These are phyloP conservation scores for Anthracocystis walkeri DNA, from an alignment of 1,284 basidiomycete genomes.

Conservation along the genomic window DNA sequence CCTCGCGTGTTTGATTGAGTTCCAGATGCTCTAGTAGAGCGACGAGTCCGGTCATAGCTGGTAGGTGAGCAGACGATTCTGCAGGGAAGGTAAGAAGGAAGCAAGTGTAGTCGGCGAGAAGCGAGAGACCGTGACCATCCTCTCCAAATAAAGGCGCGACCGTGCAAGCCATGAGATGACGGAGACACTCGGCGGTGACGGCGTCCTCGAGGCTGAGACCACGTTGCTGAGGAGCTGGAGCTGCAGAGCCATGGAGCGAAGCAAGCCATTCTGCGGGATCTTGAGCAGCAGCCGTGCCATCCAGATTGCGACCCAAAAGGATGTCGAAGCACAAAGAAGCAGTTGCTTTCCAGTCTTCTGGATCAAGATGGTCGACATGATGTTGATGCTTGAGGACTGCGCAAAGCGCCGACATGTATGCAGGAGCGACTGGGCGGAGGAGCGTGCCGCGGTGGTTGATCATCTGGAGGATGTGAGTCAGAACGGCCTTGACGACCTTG, in stretches of 20 bases:
- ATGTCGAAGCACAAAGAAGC: constrained; percentile 77
- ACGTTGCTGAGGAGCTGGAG: background rate
- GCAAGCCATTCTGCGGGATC: constrained; percentile 22
- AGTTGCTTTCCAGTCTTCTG: constrained; percentile 77
- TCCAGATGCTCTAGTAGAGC: constrained; percentile 46
- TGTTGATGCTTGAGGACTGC: constrained; percentile 77
- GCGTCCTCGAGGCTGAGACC: constrained; percentile 53
- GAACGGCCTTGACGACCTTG: constrained; percentile 74
- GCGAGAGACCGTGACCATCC: constrained; percentile 24
- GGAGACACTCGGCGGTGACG: constrained; percentile 46
- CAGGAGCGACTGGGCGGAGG: constrained; percentile 77
- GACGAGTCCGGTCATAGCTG: constrained; percentile 50
- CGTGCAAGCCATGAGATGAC: constrained; percentile 36
- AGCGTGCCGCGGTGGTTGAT: constrained; percentile 75
- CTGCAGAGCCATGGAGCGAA: background rate
- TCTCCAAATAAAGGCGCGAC: constrained; percentile 45
- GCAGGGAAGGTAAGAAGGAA: constrained; percentile 39
- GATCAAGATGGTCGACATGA: constrained; percentile 82
- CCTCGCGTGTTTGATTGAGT: constrained; percentile 44
- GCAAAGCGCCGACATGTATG: constrained; percentile 84
- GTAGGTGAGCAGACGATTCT: constrained; percentile 57
- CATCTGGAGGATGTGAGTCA: constrained; percentile 78
- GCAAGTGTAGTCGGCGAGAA: constrained; percentile 49
- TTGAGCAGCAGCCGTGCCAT: background rate
- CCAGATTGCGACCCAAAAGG: constrained; percentile 43